Evolutionary conservation across 345 rosid species (phyloP).

Genomic region (Eucalyptus leucophloia): DNA sequence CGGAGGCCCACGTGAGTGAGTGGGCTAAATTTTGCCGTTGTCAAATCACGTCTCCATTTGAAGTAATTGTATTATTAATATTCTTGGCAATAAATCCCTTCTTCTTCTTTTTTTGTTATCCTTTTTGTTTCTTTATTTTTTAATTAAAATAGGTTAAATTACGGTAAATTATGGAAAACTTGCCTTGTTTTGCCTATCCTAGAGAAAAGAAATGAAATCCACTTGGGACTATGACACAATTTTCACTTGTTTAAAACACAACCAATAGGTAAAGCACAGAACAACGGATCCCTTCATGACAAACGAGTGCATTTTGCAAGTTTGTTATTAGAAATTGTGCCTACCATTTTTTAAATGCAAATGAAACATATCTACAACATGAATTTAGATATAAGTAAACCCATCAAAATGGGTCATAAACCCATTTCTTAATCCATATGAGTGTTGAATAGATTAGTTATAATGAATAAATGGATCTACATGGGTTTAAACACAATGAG

Average conservation of each 20-base stretch:
- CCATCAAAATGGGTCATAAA: no score
- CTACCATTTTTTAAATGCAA: not conserved
- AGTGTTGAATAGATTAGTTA: no score
- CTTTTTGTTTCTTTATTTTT: no score
- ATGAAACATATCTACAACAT: not conserved
- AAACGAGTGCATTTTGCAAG: not conserved
- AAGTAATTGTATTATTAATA: not conserved
- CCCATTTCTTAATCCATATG: no score
- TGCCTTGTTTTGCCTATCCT: not conserved
- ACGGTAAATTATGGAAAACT: not conserved
- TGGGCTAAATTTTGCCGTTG: not conserved
- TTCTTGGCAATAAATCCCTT: not conserved
- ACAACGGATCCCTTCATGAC: not conserved
- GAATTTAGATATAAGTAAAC: no score
- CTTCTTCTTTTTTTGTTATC: no score
- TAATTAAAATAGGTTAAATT: no score
- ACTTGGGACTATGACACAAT: not conserved
- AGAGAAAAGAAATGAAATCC: not conserved
- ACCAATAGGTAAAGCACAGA: no score
- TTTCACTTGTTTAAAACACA: not conserved
- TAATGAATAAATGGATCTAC: no score
- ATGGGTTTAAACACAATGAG: no score
- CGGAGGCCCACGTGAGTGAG: not conserved
- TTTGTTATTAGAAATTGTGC: not conserved
- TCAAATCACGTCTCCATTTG: not conserved